Conservation (phyloP, 148 eudicot species). For the Suaeda aralocaspica region DNA sequence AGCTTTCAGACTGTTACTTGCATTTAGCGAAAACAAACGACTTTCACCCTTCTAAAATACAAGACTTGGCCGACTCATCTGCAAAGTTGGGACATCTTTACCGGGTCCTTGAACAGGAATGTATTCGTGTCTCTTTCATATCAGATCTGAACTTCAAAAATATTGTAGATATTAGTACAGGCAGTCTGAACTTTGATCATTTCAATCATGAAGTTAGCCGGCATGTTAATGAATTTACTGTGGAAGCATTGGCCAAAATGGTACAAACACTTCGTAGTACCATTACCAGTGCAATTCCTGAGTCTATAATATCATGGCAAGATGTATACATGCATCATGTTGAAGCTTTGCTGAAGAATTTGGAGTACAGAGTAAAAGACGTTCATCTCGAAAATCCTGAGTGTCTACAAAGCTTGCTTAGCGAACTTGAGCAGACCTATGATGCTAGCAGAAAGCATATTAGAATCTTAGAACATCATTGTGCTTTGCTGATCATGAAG, state of each 20-base stretch:
- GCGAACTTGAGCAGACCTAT: slow-evolving; percentile 72
- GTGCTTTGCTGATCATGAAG: slow-evolving; percentile 43
- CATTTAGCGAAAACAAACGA: slow-evolving; percentile 45
- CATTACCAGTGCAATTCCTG: slow-evolving; percentile 33
- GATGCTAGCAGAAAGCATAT: slow-evolving; percentile 56
- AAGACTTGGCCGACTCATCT: slow-evolving; percentile 25
- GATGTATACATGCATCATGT: slow-evolving; percentile 65
- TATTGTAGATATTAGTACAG: slow-evolving; percentile 54
- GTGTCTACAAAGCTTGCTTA: slow-evolving; percentile 43
- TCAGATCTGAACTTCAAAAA: slow-evolving; percentile 78
- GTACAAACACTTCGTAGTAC: slow-evolving; percentile 52
- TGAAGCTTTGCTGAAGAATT: slow-evolving; percentile 37
- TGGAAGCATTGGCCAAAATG: slow-evolving; percentile 82
- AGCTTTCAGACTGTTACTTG: slow-evolving; percentile 74
- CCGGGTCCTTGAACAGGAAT: slow-evolving; percentile 68
- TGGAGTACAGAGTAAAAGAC: slow-evolving; percentile 45
- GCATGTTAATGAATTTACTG: slow-evolving; percentile 64
- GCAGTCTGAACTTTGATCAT: slow-evolving; percentile 43
- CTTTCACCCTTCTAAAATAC: slow-evolving; percentile 17
- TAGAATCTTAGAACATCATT: slow-evolving; percentile 44
- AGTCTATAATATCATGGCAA: slow-evolving; percentile 53
- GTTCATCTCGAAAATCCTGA: slow-evolving; percentile 42
- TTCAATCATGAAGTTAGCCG: slow-evolving; percentile 60
- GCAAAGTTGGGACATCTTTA: slow-evolving; percentile 41
- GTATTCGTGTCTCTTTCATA: slow-evolving; percentile 63